These are phyloP conservation scores for Misopates orontium DNA, from an alignment of 257 asterid genomes.

Conservation along the genomic window DNA sequence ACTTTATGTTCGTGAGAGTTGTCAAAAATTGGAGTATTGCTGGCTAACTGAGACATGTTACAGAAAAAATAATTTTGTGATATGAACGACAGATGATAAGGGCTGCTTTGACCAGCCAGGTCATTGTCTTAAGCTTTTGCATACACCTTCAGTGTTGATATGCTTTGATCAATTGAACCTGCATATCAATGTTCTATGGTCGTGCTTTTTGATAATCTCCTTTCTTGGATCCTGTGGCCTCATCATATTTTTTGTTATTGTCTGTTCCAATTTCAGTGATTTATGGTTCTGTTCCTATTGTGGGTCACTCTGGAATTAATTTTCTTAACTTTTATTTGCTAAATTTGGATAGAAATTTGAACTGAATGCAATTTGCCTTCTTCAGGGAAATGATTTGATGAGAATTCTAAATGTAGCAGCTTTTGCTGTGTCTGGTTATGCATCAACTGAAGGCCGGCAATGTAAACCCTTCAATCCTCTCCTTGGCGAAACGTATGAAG, in stretches of 20 bases:
- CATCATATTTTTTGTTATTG: constrained; percentile 8
- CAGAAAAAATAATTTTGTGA: not conserved
- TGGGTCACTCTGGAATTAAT: constrained; percentile 17
- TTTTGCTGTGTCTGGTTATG: constrained; percentile 98
- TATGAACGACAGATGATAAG: not conserved
- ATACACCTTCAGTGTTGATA: not conserved
- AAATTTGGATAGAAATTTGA: not conserved
- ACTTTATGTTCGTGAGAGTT: too few relatives aligned
- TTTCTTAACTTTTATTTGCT: constrained; percentile 10
- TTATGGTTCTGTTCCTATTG: constrained; percentile 12
- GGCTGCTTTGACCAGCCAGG: constrained; percentile 17
- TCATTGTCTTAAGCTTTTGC: constrained; percentile 2
- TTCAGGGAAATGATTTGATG: constrained; percentile 97
- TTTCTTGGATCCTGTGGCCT: constrained; percentile 7
- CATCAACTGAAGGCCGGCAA: constrained; percentile 96
- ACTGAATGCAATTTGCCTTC: constrained; percentile 27
- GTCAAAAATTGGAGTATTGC: not conserved
- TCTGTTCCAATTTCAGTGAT: constrained; percentile 3
- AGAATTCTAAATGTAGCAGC: constrained; percentile 93
- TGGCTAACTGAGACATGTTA: not conserved
- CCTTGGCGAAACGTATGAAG: constrained; percentile 98
- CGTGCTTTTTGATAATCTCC: constrained; percentile 10
- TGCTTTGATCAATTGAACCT: constrained; percentile 19
- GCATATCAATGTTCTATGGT: constrained; percentile 8
- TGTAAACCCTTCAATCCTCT: constrained; percentile 99